Conservation (phyloP, 2,329 filamentous ascomycete species). For the Elsinoe ampelina region DNA sequence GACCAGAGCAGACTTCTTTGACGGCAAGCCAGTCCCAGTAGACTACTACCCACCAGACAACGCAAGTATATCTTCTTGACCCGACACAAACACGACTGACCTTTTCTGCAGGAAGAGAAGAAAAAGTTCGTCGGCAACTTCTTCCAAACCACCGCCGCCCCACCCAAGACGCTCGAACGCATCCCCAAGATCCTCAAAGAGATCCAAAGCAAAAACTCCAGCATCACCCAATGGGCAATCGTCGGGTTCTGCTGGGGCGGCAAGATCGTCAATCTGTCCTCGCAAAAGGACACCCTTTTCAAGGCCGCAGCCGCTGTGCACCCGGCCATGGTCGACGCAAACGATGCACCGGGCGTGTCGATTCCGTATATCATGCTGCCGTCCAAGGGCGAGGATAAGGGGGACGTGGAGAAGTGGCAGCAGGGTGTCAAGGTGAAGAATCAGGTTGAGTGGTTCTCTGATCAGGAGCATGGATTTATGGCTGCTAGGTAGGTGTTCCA, state of each 20-base stretch:
- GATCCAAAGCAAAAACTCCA: slow-evolving; percentile 39
- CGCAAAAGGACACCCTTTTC: slow-evolving; percentile 44
- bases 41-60: slow-evolving; percentile 49
- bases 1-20: slow-evolving; percentile 60
- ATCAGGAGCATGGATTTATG: slow-evolving; percentile 40
- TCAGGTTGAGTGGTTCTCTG: slow-evolving; percentile 40
- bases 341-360: slow-evolving; percentile 46
- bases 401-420: slow-evolving; percentile 42
- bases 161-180: slow-evolving; percentile 47
- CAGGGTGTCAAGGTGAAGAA: slow-evolving; percentile 39
- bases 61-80: slow-evolving; percentile 16
- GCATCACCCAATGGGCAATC: slow-evolving; percentile 48
- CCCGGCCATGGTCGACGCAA: slow-evolving; percentile 52
- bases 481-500: slow-evolving; percentile 27
- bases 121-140: slow-evolving; percentile 50
- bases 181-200: slow-evolving; percentile 48
- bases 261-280: slow-evolving; percentile 48
- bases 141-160: slow-evolving; percentile 48
- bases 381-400: slow-evolving; percentile 46
- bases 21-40: slow-evolving; percentile 59
- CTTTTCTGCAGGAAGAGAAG: slow-evolving; percentile 40
- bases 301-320: slow-evolving; percentile 49
- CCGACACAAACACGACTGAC: not conserved
- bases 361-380: slow-evolving; percentile 51
- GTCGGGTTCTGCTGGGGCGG: slow-evolving; percentile 47